phyloP scores from a whole-genome alignment of 23 red algal genomes.

The Agarophyton chilense region DNA sequence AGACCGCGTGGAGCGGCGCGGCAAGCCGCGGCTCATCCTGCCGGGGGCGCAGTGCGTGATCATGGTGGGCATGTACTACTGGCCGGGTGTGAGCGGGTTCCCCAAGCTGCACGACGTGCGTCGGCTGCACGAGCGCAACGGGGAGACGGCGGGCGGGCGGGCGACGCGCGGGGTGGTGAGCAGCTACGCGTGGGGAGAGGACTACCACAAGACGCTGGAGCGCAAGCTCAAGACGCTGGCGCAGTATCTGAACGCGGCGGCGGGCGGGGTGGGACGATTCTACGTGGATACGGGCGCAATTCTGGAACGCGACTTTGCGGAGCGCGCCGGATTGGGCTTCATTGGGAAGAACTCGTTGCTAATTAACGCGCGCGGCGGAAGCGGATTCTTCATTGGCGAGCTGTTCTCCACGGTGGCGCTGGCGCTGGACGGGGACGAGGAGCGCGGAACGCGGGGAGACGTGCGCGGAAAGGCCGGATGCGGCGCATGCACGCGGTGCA shows the following conservation, averaged over 20 bases:
- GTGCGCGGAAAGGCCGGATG: slow-evolving; percentile 64
- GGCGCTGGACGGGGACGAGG: slow-evolving; percentile 57
- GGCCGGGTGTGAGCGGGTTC: slow-evolving; percentile 89
- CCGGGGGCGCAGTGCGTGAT: slow-evolving; percentile 80
- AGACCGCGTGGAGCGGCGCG: slow-evolving; percentile 86
- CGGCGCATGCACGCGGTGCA: slow-evolving; percentile 81
- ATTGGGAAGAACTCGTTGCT: slow-evolving; percentile 96
- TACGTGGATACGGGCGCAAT: slow-evolving; percentile 98
- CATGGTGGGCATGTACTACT: slow-evolving; percentile 90
- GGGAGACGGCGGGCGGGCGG: not conserved
- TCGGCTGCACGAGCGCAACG: not conserved
- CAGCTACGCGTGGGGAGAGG: slow-evolving; percentile 94
- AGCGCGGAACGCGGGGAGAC: not conserved
- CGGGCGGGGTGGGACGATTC: slow-evolving; percentile 81
- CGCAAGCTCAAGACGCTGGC: slow-evolving; percentile 70
- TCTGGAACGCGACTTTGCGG: slow-evolving; percentile 87
- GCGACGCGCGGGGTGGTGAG: slow-evolving; percentile 79
- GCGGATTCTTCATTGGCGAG: slow-evolving; percentile 96
- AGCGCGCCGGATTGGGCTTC: slow-evolving; percentile 88
- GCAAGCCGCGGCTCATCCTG: slow-evolving; percentile 74
- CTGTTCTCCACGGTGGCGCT: slow-evolving; percentile 89
- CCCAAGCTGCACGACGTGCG: slow-evolving; percentile 41
- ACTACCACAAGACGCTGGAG: slow-evolving; percentile 81
- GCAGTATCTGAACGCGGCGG: slow-evolving; percentile 39
- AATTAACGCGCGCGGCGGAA: slow-evolving; percentile 83